A percentile compares a stretch with the other conserved stretches of the same genome.
phyloP scores from a whole-genome alignment of 305 asterid genomes.

The Vinca major region DNA sequence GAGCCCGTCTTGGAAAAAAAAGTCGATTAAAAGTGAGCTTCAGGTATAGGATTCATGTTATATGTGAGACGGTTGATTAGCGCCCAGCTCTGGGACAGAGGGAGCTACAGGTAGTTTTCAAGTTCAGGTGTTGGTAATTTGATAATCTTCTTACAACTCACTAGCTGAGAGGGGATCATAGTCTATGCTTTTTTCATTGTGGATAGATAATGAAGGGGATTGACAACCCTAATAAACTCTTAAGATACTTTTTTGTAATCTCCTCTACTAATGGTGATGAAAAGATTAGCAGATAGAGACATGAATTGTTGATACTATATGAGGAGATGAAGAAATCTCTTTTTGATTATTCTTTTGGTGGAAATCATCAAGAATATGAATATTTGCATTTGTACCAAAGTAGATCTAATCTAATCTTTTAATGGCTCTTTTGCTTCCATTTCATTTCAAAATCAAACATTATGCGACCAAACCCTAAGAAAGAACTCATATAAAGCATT shows the following conservation, averaged over 20 bases:
- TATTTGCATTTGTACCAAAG: too few relatives aligned
- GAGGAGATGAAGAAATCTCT: neutral
- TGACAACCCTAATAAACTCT: too few relatives aligned
- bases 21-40: neutral
- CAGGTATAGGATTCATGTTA: neutral
- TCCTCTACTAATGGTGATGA: too few relatives aligned
- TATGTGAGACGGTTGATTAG: neutral
- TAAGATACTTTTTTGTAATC: too few relatives aligned
- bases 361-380: neutral
- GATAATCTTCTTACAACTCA: neutral
- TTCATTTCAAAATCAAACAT: too few relatives aligned
- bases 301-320: too few relatives aligned
- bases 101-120: neutral
- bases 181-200: neutral
- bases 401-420: too few relatives aligned
- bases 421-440: too few relatives aligned
- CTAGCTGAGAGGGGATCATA: neutral
- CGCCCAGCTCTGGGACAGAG: neutral
- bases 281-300: too few relatives aligned
- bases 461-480: too few relatives aligned
- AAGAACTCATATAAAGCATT: neutral
- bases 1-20: neutral
- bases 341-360: neutral
- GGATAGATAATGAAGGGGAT: too few relatives aligned
- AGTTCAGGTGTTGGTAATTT: neutral